A percentile compares a stretch with the other conserved stretches of the same genome.
phyloP scores from a whole-genome alignment of 2,329 filamentous ascomycete genomes.

The Trichoderma sp. region DNA sequence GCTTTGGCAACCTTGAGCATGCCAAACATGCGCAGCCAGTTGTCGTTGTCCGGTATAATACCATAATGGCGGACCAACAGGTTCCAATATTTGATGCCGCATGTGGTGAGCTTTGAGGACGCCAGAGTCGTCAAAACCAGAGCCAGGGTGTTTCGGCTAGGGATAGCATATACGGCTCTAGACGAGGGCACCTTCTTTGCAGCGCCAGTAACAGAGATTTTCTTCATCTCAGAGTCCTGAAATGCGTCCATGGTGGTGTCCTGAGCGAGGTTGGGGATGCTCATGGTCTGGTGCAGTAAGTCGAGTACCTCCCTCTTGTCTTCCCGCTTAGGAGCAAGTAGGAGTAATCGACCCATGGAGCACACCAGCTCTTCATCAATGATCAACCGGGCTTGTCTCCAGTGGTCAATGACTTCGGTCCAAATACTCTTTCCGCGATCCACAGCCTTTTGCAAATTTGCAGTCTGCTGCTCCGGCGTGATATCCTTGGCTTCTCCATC shows the following conservation, averaged over 20 bases:
- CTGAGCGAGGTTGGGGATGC: slow-evolving; percentile 62
- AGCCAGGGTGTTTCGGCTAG: slow-evolving; percentile 65
- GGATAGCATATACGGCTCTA: slow-evolving; percentile 45
- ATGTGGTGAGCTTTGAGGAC: slow-evolving; percentile 60
- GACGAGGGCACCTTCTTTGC: slow-evolving; percentile 32
- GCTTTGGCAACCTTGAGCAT: slow-evolving; percentile 68
- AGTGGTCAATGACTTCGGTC: slow-evolving; percentile 77
- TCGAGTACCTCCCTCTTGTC: slow-evolving; percentile 75
- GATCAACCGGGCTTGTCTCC: slow-evolving; percentile 69
- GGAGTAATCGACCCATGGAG: slow-evolving; percentile 78
- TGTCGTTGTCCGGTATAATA: slow-evolving; percentile 73
- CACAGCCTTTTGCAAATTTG: slow-evolving; percentile 53
- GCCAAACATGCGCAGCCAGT: slow-evolving; percentile 70
- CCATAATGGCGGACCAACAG: slow-evolving; percentile 63
- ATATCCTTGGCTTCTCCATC: slow-evolving; percentile 36
- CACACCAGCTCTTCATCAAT: slow-evolving; percentile 81
- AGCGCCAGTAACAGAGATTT: slow-evolving; percentile 30
- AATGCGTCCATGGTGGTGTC: slow-evolving; percentile 33
- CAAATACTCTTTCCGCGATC: slow-evolving; percentile 75
- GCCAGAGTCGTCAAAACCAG: slow-evolving; percentile 68
- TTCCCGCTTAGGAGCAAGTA: slow-evolving; percentile 60
- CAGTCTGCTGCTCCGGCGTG: slow-evolving; percentile 39
- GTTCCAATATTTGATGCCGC: slow-evolving; percentile 80
- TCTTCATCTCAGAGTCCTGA: slow-evolving; percentile 32
- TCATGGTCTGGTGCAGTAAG: slow-evolving; percentile 81